Percentiles rank a stretch among this genome's conserved stretches.
These are phyloP conservation scores for Penicillium manginii DNA, from an alignment of 495 filamentous ascomycete species.

Conservation along the genomic window DNA sequence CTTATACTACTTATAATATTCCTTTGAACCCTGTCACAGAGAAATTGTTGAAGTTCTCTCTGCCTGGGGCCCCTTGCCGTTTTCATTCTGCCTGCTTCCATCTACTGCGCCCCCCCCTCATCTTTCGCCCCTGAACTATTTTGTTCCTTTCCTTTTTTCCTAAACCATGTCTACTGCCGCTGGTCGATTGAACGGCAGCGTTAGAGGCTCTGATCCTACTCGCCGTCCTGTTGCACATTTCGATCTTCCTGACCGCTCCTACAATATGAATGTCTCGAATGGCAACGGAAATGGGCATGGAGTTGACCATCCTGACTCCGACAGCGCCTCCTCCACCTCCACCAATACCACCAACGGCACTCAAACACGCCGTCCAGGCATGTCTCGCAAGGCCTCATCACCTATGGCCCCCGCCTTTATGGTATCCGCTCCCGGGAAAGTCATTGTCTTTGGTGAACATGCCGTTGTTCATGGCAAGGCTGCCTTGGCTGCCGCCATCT, in stretches of 20 bases:
- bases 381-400: conserved; percentile 51
- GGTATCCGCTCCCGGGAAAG: conserved; percentile 96
- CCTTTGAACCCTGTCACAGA: too few species aligned
- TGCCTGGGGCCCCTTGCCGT: neutral
- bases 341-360: conserved; percentile 18
- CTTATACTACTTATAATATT: too few species aligned
- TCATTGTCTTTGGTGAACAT: conserved; percentile 96
- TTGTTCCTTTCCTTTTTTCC: neutral
- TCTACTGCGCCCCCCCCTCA: conserved; percentile 1
- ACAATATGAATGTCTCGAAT: conserved; percentile 2
- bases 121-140: conserved; percentile 14
- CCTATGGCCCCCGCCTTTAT: conserved; percentile 84
- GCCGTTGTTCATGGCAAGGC: conserved; percentile 96
- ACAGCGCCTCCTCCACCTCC: conserved; percentile 25
- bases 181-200: conserved; percentile 22
- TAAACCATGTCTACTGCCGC: conserved; percentile 19
- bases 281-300: conserved; percentile 22
- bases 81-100: neutral
- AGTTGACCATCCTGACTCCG: conserved; percentile 24
- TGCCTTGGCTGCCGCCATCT: conserved; percentile 92
- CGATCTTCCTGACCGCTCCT: conserved; percentile 16
- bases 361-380: conserved; percentile 26
- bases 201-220: conserved; percentile 5
- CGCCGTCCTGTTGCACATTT: conserved; percentile 31
- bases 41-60: too few species aligned